Base-by-base conservation (phyloP, 148 eudicot genomes). In the Nepenthes mirabilis region DNA sequence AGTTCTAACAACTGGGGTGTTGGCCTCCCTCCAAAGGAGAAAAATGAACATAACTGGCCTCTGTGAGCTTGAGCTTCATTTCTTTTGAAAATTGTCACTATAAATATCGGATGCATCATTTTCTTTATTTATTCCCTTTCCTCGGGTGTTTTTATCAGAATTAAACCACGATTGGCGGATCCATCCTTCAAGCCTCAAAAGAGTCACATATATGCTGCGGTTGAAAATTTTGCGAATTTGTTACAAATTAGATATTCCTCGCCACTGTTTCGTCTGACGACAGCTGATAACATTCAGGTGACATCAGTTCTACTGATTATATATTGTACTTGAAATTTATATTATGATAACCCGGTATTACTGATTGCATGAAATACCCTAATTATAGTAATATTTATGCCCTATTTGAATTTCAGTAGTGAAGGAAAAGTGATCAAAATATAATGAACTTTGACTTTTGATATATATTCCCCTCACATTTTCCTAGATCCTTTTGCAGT, bases 171-270 rank as follows among this genome's bases (percentile, higher is more conserved):
- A 81, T 73, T 94, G 73, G 95, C 71, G 11, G 71, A 89, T 78
- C 95, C 90, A 52, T 76, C 81, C 47, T 94, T 70, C 79, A 89
- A 86, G 83, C 99, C 99, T 57, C 77, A 80, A 61, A 76, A 61
- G 65, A 76, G 61, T 70, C 95, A 89, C 74, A 86, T 94, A 63
- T 57, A 77, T 67, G 83, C 84, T 61, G 83, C 99, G 53, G 82
- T 86, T 59, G 97, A 86, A 51, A 82, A 84, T 63, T 84, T 86
- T 59, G 72, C 71, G 43, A 81, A 64, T 70, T 68, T 94, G 34
- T 61, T 94, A 63, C 74, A 62, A 51, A 86, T 94, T 61, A 79
- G 99, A 82, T 94, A 94, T 84, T 89, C 99, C 60, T 86, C 99
- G 1, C 89, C 97, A 34, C 95, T 94, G 58, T 81, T 94, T 48